These are phyloP conservation scores for Seminavis robusta DNA, from an alignment of 108 stramenopile genomes.

Conservation along the genomic window DNA sequence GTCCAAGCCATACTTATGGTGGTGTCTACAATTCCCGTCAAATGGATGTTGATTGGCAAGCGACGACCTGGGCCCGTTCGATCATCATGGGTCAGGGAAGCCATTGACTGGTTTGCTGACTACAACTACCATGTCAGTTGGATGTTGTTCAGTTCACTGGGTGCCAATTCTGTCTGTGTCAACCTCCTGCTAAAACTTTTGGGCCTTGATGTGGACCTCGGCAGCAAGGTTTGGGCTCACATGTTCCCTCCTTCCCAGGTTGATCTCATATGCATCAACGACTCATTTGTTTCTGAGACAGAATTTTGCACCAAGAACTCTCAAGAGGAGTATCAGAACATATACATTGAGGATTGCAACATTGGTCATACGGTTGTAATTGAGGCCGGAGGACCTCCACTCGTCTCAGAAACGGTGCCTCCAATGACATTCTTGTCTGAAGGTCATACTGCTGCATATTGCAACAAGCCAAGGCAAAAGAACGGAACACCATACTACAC, in stretches of 20 bases:
- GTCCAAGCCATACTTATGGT: neutral
- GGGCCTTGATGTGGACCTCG: constrained; percentile 5
- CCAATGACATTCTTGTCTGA: too few species aligned
- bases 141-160: neutral
- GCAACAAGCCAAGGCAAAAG: too few species aligned
- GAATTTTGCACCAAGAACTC: constrained; percentile 1
- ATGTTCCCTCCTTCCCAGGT: constrained; percentile 1
- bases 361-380: too few species aligned
- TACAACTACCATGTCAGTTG: neutral
- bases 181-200: constrained; percentile 2
- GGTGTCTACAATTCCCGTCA: neutral
- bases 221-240: neutral
- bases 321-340: neutral
- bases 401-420: too few species aligned
- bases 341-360: constrained; percentile 9
- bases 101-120: neutral
- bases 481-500: too few species aligned
- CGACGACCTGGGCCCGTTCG: neutral
- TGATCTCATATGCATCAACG: constrained; percentile 4
- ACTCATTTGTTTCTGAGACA: constrained; percentile 2
- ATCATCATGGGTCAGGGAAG: neutral
- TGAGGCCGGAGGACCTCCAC: too few species aligned
- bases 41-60: constrained; percentile 9
- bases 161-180: neutral
- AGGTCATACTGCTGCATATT: too few species aligned